Evolutionary conservation across 2,329 filamentous ascomycete genomes (phyloP), one percentile per base, ranked within the genome.

Genomic region (Diaporthe eres): DNA sequence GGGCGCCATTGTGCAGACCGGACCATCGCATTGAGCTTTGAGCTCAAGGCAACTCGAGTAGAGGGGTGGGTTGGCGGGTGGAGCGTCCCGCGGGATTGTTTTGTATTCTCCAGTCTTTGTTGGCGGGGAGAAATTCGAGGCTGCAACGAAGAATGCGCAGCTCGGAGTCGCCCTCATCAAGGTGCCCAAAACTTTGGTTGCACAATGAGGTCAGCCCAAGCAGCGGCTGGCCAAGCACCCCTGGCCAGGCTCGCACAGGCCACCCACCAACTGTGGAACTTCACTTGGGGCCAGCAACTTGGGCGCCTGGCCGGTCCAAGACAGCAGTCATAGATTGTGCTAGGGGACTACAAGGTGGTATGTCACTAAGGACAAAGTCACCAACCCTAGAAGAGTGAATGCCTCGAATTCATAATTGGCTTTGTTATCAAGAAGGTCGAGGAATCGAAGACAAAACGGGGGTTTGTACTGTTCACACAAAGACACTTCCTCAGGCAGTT

Each of bases 1-100:
- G 73, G 85, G 85, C 75, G 85, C 82, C 88, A 90, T 90, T 55
- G 77, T 28, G 42, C 53, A 71, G 53, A 55, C 60, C 44, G 44
- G 67, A 63, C 61, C 77, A 75, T 75, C 42, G 72, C 67, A 75
- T 53, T 39, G 25, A 28, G 31, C 39, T 12, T 63, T 6, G 22
- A 65, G 37, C 57, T 73, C 60, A 34, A n/a, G n/a, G 44, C 12
- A 65, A 65, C 37, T 65, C 58, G 37, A 65, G 58, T 42, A 42
- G 17, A n/a, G 25, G 19, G 63, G 19, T 60, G 7, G 17, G 31
- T 25, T 37, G n/a, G 28, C 55, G 42, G 57, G 39, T 3, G 65
- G 34, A 28, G 34, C 28, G 19, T 49, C 58, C 71, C 60, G 68
- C 39, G 19, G 44, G 22, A 58, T 39, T 49, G 57, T 51, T 70